Evolutionary conservation across 2,329 filamentous ascomycete species (phyloP), one percentile per base, ranked within the genome.

Genomic region (Emmonsiellopsis sp.): DNA sequence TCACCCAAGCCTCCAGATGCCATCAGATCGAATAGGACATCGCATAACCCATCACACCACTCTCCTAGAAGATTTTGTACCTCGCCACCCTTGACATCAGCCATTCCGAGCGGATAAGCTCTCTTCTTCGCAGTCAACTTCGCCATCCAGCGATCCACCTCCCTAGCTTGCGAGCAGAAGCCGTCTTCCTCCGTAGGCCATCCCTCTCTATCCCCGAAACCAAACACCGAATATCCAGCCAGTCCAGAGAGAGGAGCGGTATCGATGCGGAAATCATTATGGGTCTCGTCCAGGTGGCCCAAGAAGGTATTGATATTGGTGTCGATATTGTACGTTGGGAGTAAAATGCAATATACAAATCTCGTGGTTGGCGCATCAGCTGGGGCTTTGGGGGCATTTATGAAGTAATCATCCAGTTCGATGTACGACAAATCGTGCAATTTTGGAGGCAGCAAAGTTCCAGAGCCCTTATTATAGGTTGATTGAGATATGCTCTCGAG

Each of bases 141-240:
- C n/a, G 92, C 90, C 87, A 98, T 88, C 92, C 93, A 97, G 67
- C 84, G 90, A 67, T 98, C 92, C 2, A 94, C 77, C 61, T 95
- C 85, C 64, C 85, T 87, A 1, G 92, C 92, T 67, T 97, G 92
- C 57, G 89, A 90, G 67, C 92, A 96, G 71, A 91, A 98, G 0
- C 92, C 92, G 61, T 93, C 87, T 55, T 85, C 82, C 70, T 95
- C 90, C 0, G 86, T 89, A 0, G 90, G 89, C 92, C 93, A 98
- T 54, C 87, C 89, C 66, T 95, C 88, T 57, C 81, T 83, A 67
- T 97, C 92, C 15, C 92, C 92, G 64, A 96, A 87, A 0, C 93
- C 93, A 73, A 97, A 97, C 0, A 97, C 90, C 0, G 89, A 89
- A 66, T 95, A 97, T 7, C 92, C 92, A 2, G 91, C 74, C 13